Base-by-base conservation (phyloP, 441 rosid genomes). In the Euphorbia celastroides region DNA sequence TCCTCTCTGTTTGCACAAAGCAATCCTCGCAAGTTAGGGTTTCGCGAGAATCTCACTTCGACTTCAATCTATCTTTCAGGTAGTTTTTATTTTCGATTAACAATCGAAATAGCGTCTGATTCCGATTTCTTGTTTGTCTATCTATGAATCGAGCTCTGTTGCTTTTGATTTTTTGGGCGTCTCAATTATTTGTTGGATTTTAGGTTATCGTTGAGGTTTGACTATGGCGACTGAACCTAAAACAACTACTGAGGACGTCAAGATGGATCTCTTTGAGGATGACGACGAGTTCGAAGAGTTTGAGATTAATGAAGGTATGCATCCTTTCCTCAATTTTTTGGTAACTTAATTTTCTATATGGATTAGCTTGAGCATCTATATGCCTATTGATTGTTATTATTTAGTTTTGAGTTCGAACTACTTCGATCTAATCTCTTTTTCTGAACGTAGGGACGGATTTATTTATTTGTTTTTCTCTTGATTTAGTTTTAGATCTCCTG, bases 231-330 rank as follows among this genome's bases (percentile, higher is more conserved):
- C 83, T 7, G 95, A 93, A 32, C 79, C 82, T 3, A 90, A 93
- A 74, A 64, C 88, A 9, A 78, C 78, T 50, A 72, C 84, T 5
- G 88, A 83, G 78, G 93, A 82, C 22, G 84, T 84, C 13, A 90
- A 85, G 82, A 72, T 86, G 61, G 98, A 93, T 70, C 64, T 93
- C 69, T 90, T 93, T 69, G 97, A 93, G 65, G 98, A 93, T 65
- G 97, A 93, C 60, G 97, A 93, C 62, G 98, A 93, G 75, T 90
- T 93, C 58, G 98, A 93, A 78, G 98, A 90, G 67, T 90, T 90
- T 58, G 88, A 79, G 70, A 90, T 93, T 72, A 72, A 85, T 60
- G 84, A 82, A 86, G 96, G 96, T 87, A 22, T 12, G 9, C 13
- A 42, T 12, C n/a, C 13, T 7, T 13, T 23, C n/a, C 28, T 32